Evolutionary conservation across 2,329 filamentous ascomycete genomes (phyloP).

Genomic region (Aspergillus cejpii): DNA sequence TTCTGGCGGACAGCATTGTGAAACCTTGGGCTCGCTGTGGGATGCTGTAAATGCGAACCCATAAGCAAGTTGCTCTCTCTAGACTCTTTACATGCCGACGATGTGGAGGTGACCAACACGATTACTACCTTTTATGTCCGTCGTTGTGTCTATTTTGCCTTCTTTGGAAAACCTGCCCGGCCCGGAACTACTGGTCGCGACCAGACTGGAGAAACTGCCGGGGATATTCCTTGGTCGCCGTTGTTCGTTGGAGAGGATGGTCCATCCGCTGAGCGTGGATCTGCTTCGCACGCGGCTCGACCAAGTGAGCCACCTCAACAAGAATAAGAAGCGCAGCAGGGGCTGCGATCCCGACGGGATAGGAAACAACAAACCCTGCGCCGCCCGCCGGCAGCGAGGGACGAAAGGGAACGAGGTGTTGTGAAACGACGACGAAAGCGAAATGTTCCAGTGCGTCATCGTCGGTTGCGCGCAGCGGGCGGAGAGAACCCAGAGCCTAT

Average conservation of each 20-base stretch:
- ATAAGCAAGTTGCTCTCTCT: conserved; percentile 18
- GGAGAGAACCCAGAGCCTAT: conserved; percentile 12
- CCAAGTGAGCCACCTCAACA: conserved; percentile 2
- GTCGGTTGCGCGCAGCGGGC: neutral
- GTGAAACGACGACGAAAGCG: conserved; percentile 3
- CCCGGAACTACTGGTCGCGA: neutral
- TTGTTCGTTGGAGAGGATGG: conserved; percentile 6
- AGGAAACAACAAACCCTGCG: conserved; percentile 1
- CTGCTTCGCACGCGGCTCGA: neutral
- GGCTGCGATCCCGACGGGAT: neutral
- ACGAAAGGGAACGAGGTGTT: neutral
- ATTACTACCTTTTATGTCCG: conserved; percentile 19
- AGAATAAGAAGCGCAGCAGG: conserved; percentile 4
- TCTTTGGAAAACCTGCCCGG: conserved; percentile 17
- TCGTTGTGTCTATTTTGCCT: conserved; percentile 21
- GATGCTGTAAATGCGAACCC: conserved; percentile 9
- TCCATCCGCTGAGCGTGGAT: conserved; percentile 1
- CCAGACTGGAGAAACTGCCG: neutral
- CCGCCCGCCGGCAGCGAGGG: neutral
- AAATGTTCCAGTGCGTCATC: conserved; percentile 6
- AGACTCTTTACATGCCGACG: conserved; percentile 12
- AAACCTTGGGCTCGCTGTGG: conserved; percentile 14
- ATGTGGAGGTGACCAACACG: conserved; percentile 7
- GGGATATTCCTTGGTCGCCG: conserved; percentile 3
- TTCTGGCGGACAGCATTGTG: conserved; percentile 11